Evolutionary conservation across 306 rosid species (phyloP).

Genomic region (Rosa persica): DNA sequence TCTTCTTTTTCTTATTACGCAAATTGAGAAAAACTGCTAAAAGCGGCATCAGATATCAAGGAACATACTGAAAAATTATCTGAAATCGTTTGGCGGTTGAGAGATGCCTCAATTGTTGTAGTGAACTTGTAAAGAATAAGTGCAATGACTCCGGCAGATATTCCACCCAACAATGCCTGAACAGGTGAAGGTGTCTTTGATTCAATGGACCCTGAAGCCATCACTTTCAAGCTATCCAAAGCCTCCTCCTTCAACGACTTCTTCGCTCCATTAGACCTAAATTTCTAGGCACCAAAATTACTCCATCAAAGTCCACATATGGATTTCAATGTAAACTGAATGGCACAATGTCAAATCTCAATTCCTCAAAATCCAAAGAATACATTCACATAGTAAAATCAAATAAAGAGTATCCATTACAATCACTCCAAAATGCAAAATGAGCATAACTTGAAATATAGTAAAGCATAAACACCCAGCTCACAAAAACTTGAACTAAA

Average conservation of each 20-base stretch:
- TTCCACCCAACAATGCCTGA: constrained; percentile 77
- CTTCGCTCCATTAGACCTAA: constrained; percentile 76
- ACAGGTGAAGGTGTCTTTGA: constrained; percentile 71
- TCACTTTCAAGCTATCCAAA: constrained; percentile 65
- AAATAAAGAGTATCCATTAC: background rate
- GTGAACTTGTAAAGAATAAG: constrained; percentile 82
- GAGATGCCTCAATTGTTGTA: constrained; percentile 76
- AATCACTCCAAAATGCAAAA: background rate
- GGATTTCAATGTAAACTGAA: background rate
- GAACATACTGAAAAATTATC: constrained; percentile 74
- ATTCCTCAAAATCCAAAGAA: background rate
- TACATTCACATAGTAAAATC: background rate
- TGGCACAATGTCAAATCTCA: background rate
- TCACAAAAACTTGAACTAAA: background rate
- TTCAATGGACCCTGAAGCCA: constrained; percentile 55
- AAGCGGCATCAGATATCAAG: constrained; percentile 16
- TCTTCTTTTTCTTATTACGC: background rate
- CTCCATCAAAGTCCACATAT: constrained; percentile 24
- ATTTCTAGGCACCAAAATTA: constrained; percentile 59
- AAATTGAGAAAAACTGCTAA: background rate
- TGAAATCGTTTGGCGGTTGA: constrained; percentile 73
- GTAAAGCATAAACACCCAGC: background rate
- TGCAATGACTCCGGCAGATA: constrained; percentile 79
- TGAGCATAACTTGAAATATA: background rate
- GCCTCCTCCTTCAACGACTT: constrained; percentile 81